phyloP scores from a whole-genome alignment of 176 grass and related monocot species.

The Cymbopogon citratus region DNA sequence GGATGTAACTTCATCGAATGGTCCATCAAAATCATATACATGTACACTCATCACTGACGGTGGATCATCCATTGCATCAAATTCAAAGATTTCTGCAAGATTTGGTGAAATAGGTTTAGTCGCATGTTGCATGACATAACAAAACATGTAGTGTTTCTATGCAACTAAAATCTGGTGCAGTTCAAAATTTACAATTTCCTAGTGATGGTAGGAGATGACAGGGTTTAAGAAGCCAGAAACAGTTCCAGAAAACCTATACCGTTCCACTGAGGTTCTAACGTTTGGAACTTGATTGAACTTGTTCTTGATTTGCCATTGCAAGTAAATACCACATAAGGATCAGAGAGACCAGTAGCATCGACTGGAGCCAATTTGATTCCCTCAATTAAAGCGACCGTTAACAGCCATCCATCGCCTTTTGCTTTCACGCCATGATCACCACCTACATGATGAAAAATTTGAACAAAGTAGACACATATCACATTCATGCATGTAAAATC shows the following conservation, averaged over 20 bases:
- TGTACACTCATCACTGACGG: conserved; percentile 80
- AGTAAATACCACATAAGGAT: conserved; percentile 90
- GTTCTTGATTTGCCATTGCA: conserved; percentile 95
- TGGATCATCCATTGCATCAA: conserved; percentile 90
- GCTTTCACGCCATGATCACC: conserved; percentile 84
- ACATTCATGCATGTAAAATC: conserved; percentile 22
- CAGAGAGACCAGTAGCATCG: conserved; percentile 72
- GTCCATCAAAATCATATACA: conserved; percentile 95
- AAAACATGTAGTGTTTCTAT: background rate
- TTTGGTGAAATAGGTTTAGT: conserved; percentile 18
- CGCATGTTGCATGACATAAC: background rate
- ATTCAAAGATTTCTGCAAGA: conserved; percentile 89
- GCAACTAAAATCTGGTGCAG: background rate
- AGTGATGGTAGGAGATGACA: background rate
- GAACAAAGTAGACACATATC: conserved; percentile 1
- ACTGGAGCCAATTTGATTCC: conserved; percentile 71
- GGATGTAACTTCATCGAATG: conserved; percentile 74
- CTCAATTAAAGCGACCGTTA: conserved; percentile 81
- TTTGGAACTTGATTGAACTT: conserved; percentile 94
- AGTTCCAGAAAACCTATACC: conserved; percentile 33
- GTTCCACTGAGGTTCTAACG: conserved; percentile 82
- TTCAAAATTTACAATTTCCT: background rate
- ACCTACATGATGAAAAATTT: conserved; percentile 38
- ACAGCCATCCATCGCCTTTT: conserved; percentile 89
- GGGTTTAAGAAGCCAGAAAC: conserved; percentile 5